Evolutionary conservation across 495 filamentous ascomycete genomes (phyloP), one percentile per base, ranked within the genome.

Genomic region (Penicillium coffeae): DNA sequence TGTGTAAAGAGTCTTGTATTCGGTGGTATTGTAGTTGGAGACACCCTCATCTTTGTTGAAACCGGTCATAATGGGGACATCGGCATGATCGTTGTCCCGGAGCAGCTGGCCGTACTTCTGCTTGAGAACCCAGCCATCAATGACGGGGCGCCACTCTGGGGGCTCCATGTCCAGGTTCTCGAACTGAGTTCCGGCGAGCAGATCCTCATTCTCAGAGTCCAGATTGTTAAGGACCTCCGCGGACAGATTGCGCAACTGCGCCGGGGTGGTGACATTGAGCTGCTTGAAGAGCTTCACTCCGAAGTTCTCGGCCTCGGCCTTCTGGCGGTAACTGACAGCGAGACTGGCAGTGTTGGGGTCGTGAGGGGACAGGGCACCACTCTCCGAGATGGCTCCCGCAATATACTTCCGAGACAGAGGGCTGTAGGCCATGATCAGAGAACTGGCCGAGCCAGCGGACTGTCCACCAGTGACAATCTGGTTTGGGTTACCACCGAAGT

Each of bases 381-480:
- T 52, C 32, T 56, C 54, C 9, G 54, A 35, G 37, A 56, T 56
- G 2, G 52, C 45, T 16, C 54, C 54, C 9, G 48, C 27, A 16
- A 47, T 35, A 14, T 52, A 22, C 12, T 37, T 32, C 15, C 42
- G 48, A 9, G 35, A 38, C 8, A 56, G 45, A 35, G 54, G 54
- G 19, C 48, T 52, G 35, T 36, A 56, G 49, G 52, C 52, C 20
- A 40, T 34, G 21, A 52, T 49, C 21, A 56, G 41, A 1, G 54
- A 74, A 21, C 65, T 71, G 30, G 75, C 74, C 34, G 64, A 79
- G 19, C 78, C 75, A 8, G 77, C 77, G 8, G 68, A 73, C 30
- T 71, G 66, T n/a, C 72, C 74, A 57, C 71, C 68, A 6, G 71
- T 60, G 6, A 18, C n/a, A 9, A 43, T 27, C 21, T 43, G 41